Conservation (phyloP, 495 filamentous ascomycete genomes). For the Bathelium albidoporum region DNA sequence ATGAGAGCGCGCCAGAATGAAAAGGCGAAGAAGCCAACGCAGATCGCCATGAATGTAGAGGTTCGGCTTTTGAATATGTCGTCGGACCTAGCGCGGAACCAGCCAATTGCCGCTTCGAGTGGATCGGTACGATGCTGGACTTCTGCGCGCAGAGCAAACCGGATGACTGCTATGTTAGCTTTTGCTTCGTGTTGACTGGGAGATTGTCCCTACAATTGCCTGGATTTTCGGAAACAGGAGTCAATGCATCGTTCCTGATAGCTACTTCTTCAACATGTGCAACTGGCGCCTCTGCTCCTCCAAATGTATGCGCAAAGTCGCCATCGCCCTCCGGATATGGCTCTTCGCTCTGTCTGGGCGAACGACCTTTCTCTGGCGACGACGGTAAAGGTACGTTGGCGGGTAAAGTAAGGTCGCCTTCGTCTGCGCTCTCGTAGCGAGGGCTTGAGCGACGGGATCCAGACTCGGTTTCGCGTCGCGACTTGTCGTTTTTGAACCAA, state of each 20-base stretch:
- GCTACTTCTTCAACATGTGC: constrained; percentile 26
- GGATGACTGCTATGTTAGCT: constrained; percentile 54
- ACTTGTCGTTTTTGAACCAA: constrained; percentile 50
- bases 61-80: constrained; percentile 54
- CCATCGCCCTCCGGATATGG: constrained; percentile 19
- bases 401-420: constrained; percentile 47
- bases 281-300: neutral
- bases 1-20: constrained; percentile 50
- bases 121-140: constrained; percentile 79
- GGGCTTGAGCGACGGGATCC: constrained; percentile 45
- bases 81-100: constrained; percentile 47
- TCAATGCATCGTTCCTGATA: neutral
- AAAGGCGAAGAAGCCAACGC: constrained; percentile 49
- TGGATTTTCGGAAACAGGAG: constrained; percentile 32
- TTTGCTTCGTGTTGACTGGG: constrained; percentile 19
- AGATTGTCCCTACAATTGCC: constrained; percentile 43
- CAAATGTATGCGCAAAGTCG: constrained; percentile 17
- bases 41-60: constrained; percentile 45
- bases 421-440: constrained; percentile 45
- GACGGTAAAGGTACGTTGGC: constrained; percentile 50
- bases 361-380: constrained; percentile 43
- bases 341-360: constrained; percentile 22
- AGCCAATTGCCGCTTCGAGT: constrained; percentile 61
- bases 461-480: constrained; percentile 33
- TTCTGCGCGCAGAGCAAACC: constrained; percentile 75